Evolutionary conservation across 768 basidiomycete genomes (phyloP), one percentile per base, ranked within the genome.

Genomic region (Trametes gibbosa): DNA sequence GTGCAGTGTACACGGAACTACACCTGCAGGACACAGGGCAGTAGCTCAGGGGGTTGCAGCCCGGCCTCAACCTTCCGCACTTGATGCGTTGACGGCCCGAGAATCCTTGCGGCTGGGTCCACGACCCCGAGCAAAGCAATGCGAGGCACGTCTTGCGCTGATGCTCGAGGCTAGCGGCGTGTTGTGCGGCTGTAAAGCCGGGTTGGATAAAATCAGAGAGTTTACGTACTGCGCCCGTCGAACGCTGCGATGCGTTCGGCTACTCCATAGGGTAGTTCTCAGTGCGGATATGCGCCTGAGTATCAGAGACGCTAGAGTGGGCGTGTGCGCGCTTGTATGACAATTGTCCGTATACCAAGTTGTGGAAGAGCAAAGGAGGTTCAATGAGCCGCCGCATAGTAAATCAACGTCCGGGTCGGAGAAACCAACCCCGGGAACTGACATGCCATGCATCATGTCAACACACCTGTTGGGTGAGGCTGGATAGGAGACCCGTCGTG

Each of bases 61-160:
- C n/a, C 39, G 58, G 25, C 42, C 17, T 39, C 37, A 14, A 34
- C 35, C 32, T 47, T 21, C 58, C 58, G 35, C 46, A 34, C 27
- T 32, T 59, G 51, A 53, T 27, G 21, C 7, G 24, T 34, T 21
- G 27, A 32, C 45, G 51, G 51, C 47, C 51, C 58, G 46, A 37
- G 14, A 25, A 45, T 29, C 46, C 19, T 14, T 45, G 46, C 13
- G 52, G 58, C 34, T 47, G 52, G 27, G 52, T 35, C 51, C 46
- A 41, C 47, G 46, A 48, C 46, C 25, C 58, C 52, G 58, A 53
- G 52, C 51, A 49, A 49, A 25, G 47, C 53, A 32, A 51, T 48
- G 53, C 59, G 53, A 54, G 53, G 53, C 53, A 46, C 43, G 53
- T 27, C 59, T 53, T 56, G 53, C 53, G 54, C 35, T 56, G 54